These are phyloP conservation scores for Colletotrichum sp. DNA, from an alignment of 2,329 filamentous ascomycete genomes.

Conservation along the genomic window DNA sequence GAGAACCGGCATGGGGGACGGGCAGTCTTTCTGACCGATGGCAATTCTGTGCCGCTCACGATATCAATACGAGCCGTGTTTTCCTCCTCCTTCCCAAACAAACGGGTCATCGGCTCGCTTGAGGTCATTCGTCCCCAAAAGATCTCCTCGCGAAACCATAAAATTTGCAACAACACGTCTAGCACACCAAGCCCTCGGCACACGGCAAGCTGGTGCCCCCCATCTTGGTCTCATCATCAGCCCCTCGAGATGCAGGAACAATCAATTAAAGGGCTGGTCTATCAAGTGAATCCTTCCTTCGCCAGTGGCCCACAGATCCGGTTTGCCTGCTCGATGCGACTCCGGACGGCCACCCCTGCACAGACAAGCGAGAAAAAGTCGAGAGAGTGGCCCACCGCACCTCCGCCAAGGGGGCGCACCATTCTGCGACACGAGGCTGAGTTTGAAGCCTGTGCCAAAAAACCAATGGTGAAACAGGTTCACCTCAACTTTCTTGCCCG, in stretches of 20 bases:
- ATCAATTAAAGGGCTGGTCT: neutral
- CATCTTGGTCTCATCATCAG: neutral
- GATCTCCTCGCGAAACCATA: slow-evolving; percentile 1
- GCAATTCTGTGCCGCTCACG: neutral
- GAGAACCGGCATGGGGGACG: neutral
- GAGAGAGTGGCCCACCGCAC: neutral
- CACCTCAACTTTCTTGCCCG: slow-evolving; percentile 13
- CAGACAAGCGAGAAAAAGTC: neutral
- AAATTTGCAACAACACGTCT: neutral
- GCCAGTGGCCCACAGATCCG: neutral
- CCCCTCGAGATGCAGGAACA: neutral
- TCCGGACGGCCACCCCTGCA: neutral
- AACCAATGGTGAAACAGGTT: slow-evolving; percentile 18
- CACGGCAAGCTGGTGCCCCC: neutral
- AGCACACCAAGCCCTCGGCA: neutral
- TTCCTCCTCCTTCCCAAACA: neutral
- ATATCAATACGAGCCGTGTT: neutral
- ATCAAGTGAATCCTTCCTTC: neutral
- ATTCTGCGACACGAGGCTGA: slow-evolving; percentile 18
- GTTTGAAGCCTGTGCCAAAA: slow-evolving; percentile 23
- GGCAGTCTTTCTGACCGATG: neutral
- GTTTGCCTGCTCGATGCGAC: neutral
- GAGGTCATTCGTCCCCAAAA: neutral
- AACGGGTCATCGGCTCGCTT: slow-evolving; percentile 7
- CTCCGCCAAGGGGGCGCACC: slow-evolving; percentile 5